These are phyloP conservation scores for Diplodia mutila DNA, from an alignment of 2,329 filamentous ascomycete genomes.

Conservation along the genomic window DNA sequence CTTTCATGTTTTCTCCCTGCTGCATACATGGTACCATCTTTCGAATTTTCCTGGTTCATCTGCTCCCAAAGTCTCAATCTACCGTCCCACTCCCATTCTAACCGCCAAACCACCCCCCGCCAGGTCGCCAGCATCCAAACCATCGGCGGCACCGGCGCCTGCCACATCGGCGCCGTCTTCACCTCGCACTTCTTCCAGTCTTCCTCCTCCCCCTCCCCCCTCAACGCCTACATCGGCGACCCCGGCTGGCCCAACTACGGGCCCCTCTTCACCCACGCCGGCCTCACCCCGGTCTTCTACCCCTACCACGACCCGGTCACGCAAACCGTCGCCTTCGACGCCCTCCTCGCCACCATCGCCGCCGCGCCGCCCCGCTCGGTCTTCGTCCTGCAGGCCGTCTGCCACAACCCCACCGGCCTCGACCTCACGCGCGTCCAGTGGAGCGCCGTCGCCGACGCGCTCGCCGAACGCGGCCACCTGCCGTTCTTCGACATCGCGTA, in stretches of 20 bases:
- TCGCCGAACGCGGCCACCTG: constrained; percentile 34
- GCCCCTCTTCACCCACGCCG: constrained; percentile 38
- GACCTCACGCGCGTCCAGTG: constrained; percentile 41
- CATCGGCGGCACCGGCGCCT: constrained; percentile 46
- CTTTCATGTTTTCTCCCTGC: not conserved
- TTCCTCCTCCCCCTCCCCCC: not conserved
- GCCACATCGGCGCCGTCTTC: constrained; percentile 52
- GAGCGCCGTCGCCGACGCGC: constrained; percentile 33
- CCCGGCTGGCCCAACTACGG: constrained; percentile 45
- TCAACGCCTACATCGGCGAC: constrained; percentile 37
- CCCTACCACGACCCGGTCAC: constrained; percentile 36
- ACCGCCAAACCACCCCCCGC: not conserved
- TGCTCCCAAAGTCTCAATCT: not conserved
- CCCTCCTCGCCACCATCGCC: constrained; percentile 31
- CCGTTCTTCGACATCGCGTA: constrained; percentile 46
- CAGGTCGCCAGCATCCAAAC: constrained; percentile 44
- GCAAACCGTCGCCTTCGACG: constrained; percentile 35
- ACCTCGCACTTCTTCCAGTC: constrained; percentile 33
- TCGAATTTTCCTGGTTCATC: not conserved
- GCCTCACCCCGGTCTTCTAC: constrained; percentile 37
- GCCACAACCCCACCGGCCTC: constrained; percentile 45
- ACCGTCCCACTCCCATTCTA: not conserved
- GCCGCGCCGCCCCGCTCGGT: constrained; percentile 38
- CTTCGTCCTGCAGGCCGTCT: constrained; percentile 44
- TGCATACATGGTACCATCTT: not conserved